Conservation (phyloP, 805 yeast species). For the Suhomyces xylopsoci region DNA sequence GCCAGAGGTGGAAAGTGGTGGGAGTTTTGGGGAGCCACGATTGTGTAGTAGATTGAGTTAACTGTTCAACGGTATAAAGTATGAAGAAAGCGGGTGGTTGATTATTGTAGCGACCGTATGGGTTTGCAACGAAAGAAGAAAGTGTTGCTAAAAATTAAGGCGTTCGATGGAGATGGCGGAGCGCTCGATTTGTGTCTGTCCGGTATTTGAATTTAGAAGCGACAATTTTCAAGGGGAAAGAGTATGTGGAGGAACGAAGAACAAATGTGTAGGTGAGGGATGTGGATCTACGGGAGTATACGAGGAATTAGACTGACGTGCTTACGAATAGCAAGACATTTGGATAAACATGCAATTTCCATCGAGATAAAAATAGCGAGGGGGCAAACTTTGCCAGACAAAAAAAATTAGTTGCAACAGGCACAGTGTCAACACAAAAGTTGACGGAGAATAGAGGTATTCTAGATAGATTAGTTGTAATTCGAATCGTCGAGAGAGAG, state of each 20-base stretch:
- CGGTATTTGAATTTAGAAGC: background rate
- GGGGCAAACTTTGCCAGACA: background rate
- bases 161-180: background rate
- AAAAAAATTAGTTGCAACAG: background rate
- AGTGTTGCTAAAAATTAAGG: background rate
- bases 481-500: background rate
- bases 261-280: background rate
- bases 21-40: background rate
- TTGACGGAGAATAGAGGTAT: background rate
- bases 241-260: background rate
- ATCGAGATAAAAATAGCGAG: background rate
- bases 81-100: background rate
- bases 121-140: background rate
- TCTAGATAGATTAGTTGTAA: background rate
- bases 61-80: background rate
- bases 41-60: background rate
- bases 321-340: background rate
- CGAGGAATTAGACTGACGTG: background rate
- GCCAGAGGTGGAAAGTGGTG: background rate
- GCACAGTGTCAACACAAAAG: background rate
- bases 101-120: background rate
- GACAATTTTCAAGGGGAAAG: background rate
- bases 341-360: background rate
- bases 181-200: background rate
- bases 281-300: background rate